Base-by-base conservation (phyloP, 768 basidiomycete genomes). In the Tubosaeta sp. region DNA sequence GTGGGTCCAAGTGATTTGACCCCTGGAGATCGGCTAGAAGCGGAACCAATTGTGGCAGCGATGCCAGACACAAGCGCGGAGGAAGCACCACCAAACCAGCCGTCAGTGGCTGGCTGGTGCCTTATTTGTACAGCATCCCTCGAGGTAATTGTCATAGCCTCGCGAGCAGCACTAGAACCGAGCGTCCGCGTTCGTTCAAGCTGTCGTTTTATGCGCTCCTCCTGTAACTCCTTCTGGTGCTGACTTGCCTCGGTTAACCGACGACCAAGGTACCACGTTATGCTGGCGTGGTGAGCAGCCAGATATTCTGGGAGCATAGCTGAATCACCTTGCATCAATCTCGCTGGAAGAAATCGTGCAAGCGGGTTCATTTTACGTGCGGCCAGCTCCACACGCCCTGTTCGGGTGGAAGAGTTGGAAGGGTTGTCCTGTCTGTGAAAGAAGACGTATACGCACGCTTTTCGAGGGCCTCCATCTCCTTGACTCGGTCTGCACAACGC, bases 211-310 rank as follows among this genome's bases (percentile, higher is more conserved):
- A 94, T 79, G 44, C 96, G 85, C 66, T 95, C 92, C 68, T 97
- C 95, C 69, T 99, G 96, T 75, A 97, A 80, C 57, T 90, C 85
- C 58, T 86, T 86, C 58, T 95, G 86, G 14, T 65, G 75, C 61
- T 90, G 83, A 58, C 90, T 87, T 22, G 86, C 81, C 55, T 88
- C 82, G 0, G 92, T 79, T 32, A 99, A 77, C 34, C 87, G 81
- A 45, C 87, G 78, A 63, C 80, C 87, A 49, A 99, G 81, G 70
- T 86, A 94, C 87, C 93, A 94, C 12, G 91, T 90, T 57, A 99
- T 81, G 60, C 87, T 82, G n/a, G 91, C 79, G 61, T 90, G 90
- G 67, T 99, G 96, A 4, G 92, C 91, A n/a, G 91, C 86, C 27
- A 82, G 66, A 58, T 89, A 76, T 61, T 88, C 84, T 49, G 89